Evolutionary conservation across 2,329 filamentous ascomycete genomes (phyloP), one percentile per base, ranked within the genome.

Genomic region (Endocalyx cinctus): DNA sequence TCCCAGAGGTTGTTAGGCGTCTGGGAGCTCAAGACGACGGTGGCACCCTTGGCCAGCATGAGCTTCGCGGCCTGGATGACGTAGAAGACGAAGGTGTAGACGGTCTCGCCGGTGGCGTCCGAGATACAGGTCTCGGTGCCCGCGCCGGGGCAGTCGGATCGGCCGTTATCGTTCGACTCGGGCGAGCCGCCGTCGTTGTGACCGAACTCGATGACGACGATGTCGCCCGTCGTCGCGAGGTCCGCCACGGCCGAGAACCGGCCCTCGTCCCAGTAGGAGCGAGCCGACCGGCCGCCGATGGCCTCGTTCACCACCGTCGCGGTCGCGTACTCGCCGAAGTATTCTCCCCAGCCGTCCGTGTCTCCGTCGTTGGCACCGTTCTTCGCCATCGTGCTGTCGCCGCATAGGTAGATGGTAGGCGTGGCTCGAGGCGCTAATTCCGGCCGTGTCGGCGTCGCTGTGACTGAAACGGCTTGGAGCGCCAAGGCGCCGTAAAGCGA

Each of bases 171-270:
- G 10, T 53, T 62, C 6, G 54, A 52, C 33, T 45, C 48, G 3
- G 76, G 64, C 3, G 67, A 67, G 5, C 78, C 77, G 27, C 78
- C 79, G 50, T 84, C 81, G 54, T 84, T 85, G 64, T 84, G 80
- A 1, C 81, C 80, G 50, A 84, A 83, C 48, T 82, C 78, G 38
- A 84, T 81, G 35, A 84, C 63, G 8, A 83, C 20, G 20, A 23
- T 23, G 20, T 23, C 20, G 8, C 20, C 20, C 8, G 20, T n/a
- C 20, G 8, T 8, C 8, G 20, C 20, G 20, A n/a, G 8, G 20
- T 23, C 20, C 8, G 20, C 20, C 8, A 23, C 20, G 20, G 20
- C 20, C 8, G 20, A 8, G 20, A 23, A 23, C 20, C 20, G 20
- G 8, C 20, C 20, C 20, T 23, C 20, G 31, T 72, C 67, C 6